phyloP scores from a whole-genome alignment of 1,284 basidiomycete genomes.

The Cystobasidium sp. region DNA sequence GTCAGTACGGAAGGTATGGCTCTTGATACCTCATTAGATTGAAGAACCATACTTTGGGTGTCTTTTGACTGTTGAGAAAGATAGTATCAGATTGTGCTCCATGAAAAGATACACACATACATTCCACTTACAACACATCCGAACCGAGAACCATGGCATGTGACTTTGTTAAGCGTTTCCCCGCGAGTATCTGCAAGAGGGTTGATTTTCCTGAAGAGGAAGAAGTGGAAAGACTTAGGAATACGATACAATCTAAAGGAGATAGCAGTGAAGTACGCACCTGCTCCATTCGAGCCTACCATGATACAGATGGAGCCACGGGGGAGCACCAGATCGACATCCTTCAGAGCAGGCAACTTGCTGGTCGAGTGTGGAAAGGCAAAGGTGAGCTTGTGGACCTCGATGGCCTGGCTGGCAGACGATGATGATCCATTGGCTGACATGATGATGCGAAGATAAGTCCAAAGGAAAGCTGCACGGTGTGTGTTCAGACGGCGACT shows the following conservation, averaged over 20 bases:
- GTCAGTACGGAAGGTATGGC: background rate
- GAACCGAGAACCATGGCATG: conserved; percentile 72
- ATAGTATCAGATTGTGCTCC: too few relatives aligned
- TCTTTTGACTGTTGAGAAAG: too few relatives aligned
- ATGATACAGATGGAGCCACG: conserved; percentile 78
- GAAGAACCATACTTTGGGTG: too few relatives aligned
- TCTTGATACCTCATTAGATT: too few relatives aligned
- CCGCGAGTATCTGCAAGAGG: conserved; percentile 88
- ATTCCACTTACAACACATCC: conserved; percentile 70
- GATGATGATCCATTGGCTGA: background rate
- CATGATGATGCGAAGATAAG: conserved; percentile 3
- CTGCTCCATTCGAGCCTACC: conserved; percentile 84
- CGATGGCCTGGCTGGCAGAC: conserved; percentile 59
- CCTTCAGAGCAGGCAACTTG: conserved; percentile 62
- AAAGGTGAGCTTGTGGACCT: conserved; percentile 68
- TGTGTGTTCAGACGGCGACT: too few relatives aligned
- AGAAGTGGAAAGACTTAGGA: background rate
- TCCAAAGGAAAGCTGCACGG: too few relatives aligned
- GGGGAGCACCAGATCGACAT: conserved; percentile 70
- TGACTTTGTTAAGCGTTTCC: conserved; percentile 76
- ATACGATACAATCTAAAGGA: conserved; percentile 12
- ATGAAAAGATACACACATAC: background rate
- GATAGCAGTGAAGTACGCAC: conserved; percentile 58
- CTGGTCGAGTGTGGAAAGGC: conserved; percentile 60
- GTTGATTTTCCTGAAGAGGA: conserved; percentile 78